These are phyloP conservation scores for Neurospora sp. DNA, from an alignment of 495 filamentous ascomycete genomes.

Conservation along the genomic window DNA sequence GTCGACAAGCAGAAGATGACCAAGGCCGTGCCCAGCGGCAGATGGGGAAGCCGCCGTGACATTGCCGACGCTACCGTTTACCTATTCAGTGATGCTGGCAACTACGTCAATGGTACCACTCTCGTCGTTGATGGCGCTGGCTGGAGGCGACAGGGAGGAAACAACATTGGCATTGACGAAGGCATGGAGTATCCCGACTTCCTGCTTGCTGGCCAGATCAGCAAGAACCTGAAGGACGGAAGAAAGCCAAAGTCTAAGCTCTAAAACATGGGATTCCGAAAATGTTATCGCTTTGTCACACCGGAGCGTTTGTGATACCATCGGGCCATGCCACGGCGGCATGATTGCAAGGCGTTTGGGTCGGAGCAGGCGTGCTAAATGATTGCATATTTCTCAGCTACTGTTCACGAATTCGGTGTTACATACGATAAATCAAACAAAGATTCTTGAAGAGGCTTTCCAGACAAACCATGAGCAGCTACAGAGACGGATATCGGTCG, in stretches of 20 bases:
- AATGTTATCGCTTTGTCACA: not conserved
- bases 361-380: not conserved
- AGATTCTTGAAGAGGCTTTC: not conserved
- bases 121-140: slow-evolving; percentile 72
- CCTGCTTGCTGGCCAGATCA: slow-evolving; percentile 30
- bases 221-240: slow-evolving; percentile 31
- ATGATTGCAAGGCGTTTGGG: not conserved
- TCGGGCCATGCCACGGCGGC: not conserved
- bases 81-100: slow-evolving; percentile 72
- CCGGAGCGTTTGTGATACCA: not conserved
- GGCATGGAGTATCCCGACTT: slow-evolving; percentile 38
- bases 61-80: slow-evolving; percentile 90
- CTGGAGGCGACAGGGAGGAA: slow-evolving; percentile 47
- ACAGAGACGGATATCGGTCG: not conserved
- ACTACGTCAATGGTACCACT: slow-evolving; percentile 69
- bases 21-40: slow-evolving; percentile 51
- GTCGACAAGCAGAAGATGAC: slow-evolving; percentile 18
- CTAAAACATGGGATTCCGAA: slow-evolving; percentile 5
- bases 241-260: slow-evolving; percentile 33
- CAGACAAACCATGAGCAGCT: not conserved
- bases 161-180: slow-evolving; percentile 34
- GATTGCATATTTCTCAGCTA: not conserved
- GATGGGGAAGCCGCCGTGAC: slow-evolving; percentile 72
- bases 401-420: not conserved
- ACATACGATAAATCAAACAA: not conserved